Conservation (phyloP, 2,329 filamentous ascomycete species). For the Cyphellophora europaea region DNA sequence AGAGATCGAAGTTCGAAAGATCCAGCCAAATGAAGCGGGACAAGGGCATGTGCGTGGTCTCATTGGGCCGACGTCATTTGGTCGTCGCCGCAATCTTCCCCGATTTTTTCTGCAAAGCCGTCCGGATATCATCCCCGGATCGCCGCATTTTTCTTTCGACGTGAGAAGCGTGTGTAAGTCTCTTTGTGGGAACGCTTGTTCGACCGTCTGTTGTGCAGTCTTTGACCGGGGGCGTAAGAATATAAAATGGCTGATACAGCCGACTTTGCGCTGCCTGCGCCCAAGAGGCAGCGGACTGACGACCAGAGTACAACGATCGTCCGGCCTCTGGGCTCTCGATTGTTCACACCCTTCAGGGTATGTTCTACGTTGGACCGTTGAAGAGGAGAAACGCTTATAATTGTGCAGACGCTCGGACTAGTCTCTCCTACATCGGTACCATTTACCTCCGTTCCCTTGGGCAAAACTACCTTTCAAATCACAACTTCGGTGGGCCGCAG, state of each 20-base stretch:
- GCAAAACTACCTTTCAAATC: constrained; percentile 93
- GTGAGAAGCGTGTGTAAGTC: no score
- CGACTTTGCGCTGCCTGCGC: constrained; percentile 51
- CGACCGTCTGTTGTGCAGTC: no score
- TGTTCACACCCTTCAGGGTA: constrained; percentile 92
- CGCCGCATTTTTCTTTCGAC: no score
- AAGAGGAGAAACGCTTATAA: not conserved
- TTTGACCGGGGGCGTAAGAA: no score
- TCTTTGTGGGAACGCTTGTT: no score
- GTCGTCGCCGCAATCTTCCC: not conserved
- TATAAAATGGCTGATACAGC: constrained; percentile 22
- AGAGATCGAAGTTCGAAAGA: no score
- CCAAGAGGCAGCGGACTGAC: constrained; percentile 67
- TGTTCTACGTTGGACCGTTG: constrained; percentile 23
- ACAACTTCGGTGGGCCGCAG: constrained; percentile 87
- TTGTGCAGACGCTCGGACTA: constrained; percentile 69
- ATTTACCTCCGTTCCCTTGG: constrained; percentile 79
- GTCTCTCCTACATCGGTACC: constrained; percentile 86
- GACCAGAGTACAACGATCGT: constrained; percentile 27
- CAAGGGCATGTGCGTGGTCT: no score
- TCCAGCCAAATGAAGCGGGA: no score
- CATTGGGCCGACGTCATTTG: constrained; percentile 2
- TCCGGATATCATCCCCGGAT: constrained; percentile 1
- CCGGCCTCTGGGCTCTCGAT: constrained; percentile 53
- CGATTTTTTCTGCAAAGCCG: not conserved